Evolutionary conservation across 768 basidiomycete genomes (phyloP).

Genomic region (Leccinum olivaceopallidum): DNA sequence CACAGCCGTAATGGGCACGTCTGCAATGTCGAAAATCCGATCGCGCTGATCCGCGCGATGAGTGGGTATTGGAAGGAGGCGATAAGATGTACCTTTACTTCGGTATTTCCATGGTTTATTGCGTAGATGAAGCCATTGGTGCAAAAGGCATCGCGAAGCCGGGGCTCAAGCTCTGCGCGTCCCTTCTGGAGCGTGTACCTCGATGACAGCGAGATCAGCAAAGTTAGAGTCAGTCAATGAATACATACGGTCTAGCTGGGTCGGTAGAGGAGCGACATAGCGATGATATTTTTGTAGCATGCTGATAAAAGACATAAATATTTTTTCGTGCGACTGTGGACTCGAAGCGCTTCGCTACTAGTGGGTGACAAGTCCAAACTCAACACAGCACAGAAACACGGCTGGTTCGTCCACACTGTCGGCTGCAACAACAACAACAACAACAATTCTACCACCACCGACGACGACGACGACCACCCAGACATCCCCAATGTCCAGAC

Average conservation of each 20-base stretch:
- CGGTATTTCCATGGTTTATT: conserved; percentile 39
- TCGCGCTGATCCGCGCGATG: conserved; percentile 35
- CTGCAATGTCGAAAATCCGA: conserved; percentile 49
- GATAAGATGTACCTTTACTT: conserved; percentile 33
- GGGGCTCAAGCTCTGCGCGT: conserved; percentile 38
- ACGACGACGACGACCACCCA: conserved; percentile 9
- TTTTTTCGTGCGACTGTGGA: conserved; percentile 11
- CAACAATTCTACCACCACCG: background rate
- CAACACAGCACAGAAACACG: conserved; percentile 13
- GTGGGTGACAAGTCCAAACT: conserved; percentile 15
- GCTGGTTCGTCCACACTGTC: conserved; percentile 13
- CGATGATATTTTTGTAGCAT: conserved; percentile 40
- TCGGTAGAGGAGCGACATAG: conserved; percentile 7
- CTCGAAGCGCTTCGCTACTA: background rate
- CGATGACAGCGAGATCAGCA: too few relatives aligned
- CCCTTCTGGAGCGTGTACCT: conserved; percentile 41
- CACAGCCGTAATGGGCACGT: conserved; percentile 44
- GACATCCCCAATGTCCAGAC: conserved; percentile 44
- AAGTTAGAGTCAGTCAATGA: too few relatives aligned
- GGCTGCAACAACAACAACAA: conserved; percentile 19
- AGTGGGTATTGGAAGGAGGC: conserved; percentile 12
- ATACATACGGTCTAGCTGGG: too few relatives aligned
- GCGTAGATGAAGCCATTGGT: conserved; percentile 43
- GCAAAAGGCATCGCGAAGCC: conserved; percentile 48
- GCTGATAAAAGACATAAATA: background rate